These are phyloP conservation scores for Favolaschia claudopus DNA, from an alignment of 768 basidiomycete species.

Conservation along the genomic window DNA sequence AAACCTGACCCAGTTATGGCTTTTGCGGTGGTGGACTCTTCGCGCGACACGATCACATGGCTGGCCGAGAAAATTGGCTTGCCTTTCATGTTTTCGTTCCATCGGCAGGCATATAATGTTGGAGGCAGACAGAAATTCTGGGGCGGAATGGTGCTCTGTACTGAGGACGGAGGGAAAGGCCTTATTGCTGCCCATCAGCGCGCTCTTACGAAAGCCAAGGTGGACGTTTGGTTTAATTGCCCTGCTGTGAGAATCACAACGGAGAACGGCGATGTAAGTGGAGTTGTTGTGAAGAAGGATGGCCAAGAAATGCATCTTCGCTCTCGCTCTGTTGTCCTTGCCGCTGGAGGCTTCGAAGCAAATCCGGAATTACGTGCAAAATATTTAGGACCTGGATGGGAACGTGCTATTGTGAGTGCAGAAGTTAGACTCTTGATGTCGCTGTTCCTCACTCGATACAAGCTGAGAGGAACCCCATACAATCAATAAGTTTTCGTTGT, in stretches of 20 bases:
- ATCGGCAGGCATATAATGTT: conserved; percentile 74
- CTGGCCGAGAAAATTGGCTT: conserved; percentile 57
- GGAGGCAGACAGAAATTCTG: conserved; percentile 70
- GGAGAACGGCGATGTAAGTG: conserved; percentile 49
- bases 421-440: not conserved
- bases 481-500: conserved; percentile 44
- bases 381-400: conserved; percentile 68
- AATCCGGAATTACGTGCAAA: conserved; percentile 56
- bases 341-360: conserved; percentile 74
- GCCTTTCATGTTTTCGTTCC: conserved; percentile 65
- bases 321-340: conserved; percentile 60
- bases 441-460: not conserved
- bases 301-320: conserved; percentile 46
- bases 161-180: conserved; percentile 74
- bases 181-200: conserved; percentile 62
- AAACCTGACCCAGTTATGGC: conserved; percentile 59
- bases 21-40: conserved; percentile 58
- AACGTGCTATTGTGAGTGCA: conserved; percentile 56
- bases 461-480: conserved; percentile 78
- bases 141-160: conserved; percentile 71
- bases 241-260: conserved; percentile 51
- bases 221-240: conserved; percentile 65
- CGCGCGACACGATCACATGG: conserved; percentile 66
- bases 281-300: conserved; percentile 51
- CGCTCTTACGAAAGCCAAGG: conserved; percentile 56